A percentile compares a stretch with the other conserved stretches of the same genome.
Evolutionary conservation across 192 early-diverging fungal species (phyloP).

Genomic region (Coemansia sp.): DNA sequence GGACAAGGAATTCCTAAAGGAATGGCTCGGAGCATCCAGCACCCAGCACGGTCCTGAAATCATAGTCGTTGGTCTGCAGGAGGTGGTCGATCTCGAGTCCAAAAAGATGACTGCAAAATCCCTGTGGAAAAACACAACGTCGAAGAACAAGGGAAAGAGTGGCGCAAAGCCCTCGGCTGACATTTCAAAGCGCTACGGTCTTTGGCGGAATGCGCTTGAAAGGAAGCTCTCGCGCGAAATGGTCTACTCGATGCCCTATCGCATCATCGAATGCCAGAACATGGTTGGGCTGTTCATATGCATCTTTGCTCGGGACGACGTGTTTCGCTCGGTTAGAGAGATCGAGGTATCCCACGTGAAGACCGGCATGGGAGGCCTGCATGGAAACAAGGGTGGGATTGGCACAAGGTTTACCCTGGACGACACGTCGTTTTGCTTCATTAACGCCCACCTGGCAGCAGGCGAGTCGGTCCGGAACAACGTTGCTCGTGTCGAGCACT

Average conservation of each 20-base stretch:
- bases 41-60: conserved; percentile 69
- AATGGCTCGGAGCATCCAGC: conserved; percentile 44
- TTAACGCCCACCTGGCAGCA: conserved; percentile 93
- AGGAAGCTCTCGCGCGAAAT: conserved; percentile 56
- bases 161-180: conserved; percentile 20
- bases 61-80: conserved; percentile 90
- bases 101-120: conserved; percentile 74
- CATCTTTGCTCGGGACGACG: conserved; percentile 72
- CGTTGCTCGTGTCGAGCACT: conserved; percentile 79
- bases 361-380: conserved; percentile 84
- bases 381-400: conserved; percentile 95
- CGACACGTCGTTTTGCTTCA: conserved; percentile 85
- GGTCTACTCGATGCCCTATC: conserved; percentile 57
- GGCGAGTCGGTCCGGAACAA: conserved; percentile 67
- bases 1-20: conserved; percentile 29
- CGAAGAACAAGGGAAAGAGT: conserved; percentile 21
- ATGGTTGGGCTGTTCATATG: conserved; percentile 91
- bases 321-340: conserved; percentile 56
- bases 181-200: conserved; percentile 66
- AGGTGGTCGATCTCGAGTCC: conserved; percentile 89
- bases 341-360: conserved; percentile 75
- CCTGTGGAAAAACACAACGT: conserved; percentile 42
- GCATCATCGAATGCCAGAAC: conserved; percentile 70
- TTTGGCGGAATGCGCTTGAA: conserved; percentile 81
- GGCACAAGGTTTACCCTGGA: conserved; percentile 76